These are phyloP conservation scores for Mercurialis annua DNA, from an alignment of 345 rosid species.

Conservation along the genomic window DNA sequence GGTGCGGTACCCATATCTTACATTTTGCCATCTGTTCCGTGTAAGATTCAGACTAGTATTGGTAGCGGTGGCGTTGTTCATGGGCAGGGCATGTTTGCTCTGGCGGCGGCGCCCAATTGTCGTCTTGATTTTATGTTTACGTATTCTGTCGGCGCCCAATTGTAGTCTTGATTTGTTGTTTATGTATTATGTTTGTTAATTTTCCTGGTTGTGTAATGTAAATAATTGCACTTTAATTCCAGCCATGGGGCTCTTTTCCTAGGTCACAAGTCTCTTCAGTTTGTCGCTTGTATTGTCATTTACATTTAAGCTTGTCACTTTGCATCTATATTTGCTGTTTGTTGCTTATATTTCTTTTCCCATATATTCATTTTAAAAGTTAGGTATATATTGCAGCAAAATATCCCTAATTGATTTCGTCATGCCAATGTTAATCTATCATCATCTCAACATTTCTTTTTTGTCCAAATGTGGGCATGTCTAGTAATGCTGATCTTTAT, in stretches of 20 bases:
- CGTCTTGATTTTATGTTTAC: slow-evolving; percentile 46
- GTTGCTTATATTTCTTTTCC: background rate
- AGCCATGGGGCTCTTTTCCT: background rate
- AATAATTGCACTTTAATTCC: background rate
- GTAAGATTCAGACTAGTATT: slow-evolving; percentile 29
- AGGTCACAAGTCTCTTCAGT: background rate
- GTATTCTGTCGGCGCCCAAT: too few species aligned
- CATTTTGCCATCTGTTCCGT: slow-evolving; percentile 29
- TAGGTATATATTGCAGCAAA: background rate
- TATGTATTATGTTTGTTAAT: background rate
- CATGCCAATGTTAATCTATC: background rate
- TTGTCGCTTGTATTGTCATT: background rate
- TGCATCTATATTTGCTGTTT: background rate
- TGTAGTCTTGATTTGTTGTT: background rate
- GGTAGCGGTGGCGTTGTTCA: background rate
- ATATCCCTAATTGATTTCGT: background rate
- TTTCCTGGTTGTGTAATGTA: background rate
- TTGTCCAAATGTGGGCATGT: background rate
- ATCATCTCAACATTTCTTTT: background rate
- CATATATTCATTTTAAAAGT: background rate
- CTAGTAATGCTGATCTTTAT: background rate
- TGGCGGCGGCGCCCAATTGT: slow-evolving; percentile 30
- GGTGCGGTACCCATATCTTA: slow-evolving; percentile 30
- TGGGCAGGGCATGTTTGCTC: slow-evolving; percentile 19
- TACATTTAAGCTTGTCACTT: background rate